Percentiles rank a stretch among this genome's conserved stretches.
These are phyloP conservation scores for Dictyostelium brefeldianum DNA, from an alignment of 78 protist species.

Conservation along the genomic window DNA sequence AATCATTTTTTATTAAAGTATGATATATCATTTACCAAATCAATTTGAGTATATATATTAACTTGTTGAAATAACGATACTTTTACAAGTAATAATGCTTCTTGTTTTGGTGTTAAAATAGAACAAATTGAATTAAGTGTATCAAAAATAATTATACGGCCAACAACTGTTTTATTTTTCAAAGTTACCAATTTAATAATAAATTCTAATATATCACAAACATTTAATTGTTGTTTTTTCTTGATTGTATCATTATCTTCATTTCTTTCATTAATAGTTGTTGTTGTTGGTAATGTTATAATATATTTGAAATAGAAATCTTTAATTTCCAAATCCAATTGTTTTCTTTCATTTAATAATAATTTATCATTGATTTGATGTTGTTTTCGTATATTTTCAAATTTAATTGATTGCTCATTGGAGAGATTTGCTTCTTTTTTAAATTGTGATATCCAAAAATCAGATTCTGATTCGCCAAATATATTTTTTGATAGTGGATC, in stretches of 20 bases:
- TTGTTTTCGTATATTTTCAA: not conserved
- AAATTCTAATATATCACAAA: no score
- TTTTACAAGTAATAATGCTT: slow-evolving; percentile 1
- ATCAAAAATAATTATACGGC: not conserved
- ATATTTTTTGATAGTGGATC: not conserved
- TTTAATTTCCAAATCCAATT: not conserved
- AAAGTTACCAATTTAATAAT: not conserved
- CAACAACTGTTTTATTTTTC: not conserved
- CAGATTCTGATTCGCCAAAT: slow-evolving; percentile 18
- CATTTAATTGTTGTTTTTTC: no score
- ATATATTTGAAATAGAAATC: not conserved
- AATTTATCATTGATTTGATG: not conserved
- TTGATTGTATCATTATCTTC: no score
- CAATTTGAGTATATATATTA: no score
- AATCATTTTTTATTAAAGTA: no score
- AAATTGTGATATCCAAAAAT: slow-evolving; percentile 28
- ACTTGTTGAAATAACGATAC: not conserved
- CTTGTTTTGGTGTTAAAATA: slow-evolving; percentile 1
- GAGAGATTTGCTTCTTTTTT: slow-evolving; percentile 13
- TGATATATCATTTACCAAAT: no score
- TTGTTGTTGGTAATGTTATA: not conserved
- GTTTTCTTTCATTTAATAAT: not conserved
- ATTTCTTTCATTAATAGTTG: no score
- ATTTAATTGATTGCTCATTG: not conserved
- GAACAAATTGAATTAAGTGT: not conserved